Percentiles rank a stretch among this genome's conserved stretches.
Conservation (phyloP, 345 rosid genomes). For the Acer negundo region DNA sequence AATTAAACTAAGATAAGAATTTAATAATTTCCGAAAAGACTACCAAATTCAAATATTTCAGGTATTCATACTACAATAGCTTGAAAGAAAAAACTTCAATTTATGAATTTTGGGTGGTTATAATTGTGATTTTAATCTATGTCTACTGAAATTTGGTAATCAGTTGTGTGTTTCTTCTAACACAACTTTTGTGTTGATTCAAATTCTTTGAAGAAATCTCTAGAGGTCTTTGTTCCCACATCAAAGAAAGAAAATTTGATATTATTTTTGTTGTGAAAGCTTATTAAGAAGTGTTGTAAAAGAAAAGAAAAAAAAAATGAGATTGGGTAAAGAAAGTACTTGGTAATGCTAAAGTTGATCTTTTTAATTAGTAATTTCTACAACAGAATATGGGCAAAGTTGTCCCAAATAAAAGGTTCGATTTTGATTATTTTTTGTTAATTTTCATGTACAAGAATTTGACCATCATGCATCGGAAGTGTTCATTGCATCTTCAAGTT, state of each 20-base stretch:
- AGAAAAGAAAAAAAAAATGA: not conserved
- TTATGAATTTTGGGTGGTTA: not conserved
- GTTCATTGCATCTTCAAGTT: slow-evolving; percentile 1
- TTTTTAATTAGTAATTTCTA: not conserved
- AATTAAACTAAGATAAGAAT: slow-evolving; percentile 17
- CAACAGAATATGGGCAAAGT: not conserved
- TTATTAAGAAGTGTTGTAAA: not conserved
- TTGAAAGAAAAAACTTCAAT: not conserved
- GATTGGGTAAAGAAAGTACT: not conserved
- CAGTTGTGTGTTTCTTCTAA: not conserved
- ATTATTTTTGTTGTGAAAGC: not conserved
- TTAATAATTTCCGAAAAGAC: not conserved
- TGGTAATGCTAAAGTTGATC: not conserved
- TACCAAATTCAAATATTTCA: slow-evolving; percentile 1
- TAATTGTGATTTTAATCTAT: not conserved
- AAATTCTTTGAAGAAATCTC: not conserved
- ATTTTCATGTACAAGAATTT: not conserved
- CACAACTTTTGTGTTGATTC: not conserved
- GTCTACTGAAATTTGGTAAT: not conserved
- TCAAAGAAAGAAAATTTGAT: not conserved
- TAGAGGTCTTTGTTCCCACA: not conserved
- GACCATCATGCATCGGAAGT: not conserved
- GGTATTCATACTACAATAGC: not conserved
- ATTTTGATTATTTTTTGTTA: not conserved
- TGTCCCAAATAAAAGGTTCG: not conserved